Percentiles rank a stretch among this genome's conserved stretches.
phyloP scores from a whole-genome alignment of 1,284 basidiomycete genomes.

The Cryptococcus sp. region DNA sequence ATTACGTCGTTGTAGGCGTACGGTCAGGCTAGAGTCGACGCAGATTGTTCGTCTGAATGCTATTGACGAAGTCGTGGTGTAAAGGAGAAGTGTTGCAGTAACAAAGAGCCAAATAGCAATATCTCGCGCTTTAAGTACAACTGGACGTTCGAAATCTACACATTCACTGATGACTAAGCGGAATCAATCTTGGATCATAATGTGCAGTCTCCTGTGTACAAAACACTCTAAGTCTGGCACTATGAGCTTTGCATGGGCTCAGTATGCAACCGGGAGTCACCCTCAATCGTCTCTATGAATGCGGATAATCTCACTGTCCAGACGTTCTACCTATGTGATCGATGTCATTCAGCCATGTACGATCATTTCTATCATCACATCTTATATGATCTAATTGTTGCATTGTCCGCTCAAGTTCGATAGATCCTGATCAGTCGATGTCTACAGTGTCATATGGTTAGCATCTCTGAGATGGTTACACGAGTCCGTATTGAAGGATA shows the following conservation, averaged over 20 bases:
- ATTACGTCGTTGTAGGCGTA: neutral
- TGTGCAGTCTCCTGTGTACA: neutral
- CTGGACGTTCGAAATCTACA: too few species aligned
- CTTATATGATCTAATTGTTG: too few species aligned
- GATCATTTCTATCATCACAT: neutral
- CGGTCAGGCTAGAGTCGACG: too few species aligned
- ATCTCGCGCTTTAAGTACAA: too few species aligned
- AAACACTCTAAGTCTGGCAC: neutral
- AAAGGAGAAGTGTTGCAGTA: too few species aligned
- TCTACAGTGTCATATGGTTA: slow-evolving; percentile 14
- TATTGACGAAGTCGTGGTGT: too few species aligned
- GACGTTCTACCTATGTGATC: slow-evolving; percentile 2
- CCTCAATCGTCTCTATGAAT: too few species aligned
- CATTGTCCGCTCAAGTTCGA: slow-evolving; percentile 14
- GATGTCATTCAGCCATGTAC: neutral
- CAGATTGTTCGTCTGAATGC: too few species aligned
- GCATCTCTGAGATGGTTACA: neutral
- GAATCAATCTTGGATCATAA: slow-evolving; percentile 1
- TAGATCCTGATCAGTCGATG: slow-evolving; percentile 72
- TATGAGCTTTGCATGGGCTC: neutral
- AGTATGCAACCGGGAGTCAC: too few species aligned
- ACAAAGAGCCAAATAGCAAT: too few species aligned
- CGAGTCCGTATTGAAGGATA: neutral
- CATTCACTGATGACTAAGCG: slow-evolving; percentile 10
- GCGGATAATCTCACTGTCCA: neutral